These are phyloP conservation scores for Chytridium lagenaria DNA, from an alignment of 371 early-diverging fungal species.

Conservation along the genomic window DNA sequence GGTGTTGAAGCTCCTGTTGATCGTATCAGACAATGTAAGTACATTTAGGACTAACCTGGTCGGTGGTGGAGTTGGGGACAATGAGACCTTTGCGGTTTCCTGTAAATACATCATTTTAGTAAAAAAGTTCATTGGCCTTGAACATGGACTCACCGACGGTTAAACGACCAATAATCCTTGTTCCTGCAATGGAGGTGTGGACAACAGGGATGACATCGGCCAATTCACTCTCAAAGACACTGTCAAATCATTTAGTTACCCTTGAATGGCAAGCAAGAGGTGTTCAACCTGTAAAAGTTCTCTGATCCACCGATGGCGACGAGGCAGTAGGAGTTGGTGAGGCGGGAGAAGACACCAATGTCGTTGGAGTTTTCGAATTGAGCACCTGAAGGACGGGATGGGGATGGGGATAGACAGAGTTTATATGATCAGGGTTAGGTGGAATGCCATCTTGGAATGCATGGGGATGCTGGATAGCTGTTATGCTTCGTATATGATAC, in stretches of 20 bases:
- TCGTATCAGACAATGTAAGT: background rate
- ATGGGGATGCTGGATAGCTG: too few relatives aligned
- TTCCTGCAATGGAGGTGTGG: conserved; percentile 98
- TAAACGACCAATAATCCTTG: conserved; percentile 96
- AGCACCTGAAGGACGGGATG: conserved; percentile 56
- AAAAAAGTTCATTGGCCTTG: background rate
- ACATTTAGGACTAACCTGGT: conserved; percentile 69
- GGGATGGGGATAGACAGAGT: background rate
- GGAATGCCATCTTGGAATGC: too few relatives aligned
- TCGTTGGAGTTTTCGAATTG: conserved; percentile 99
- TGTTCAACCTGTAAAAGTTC: conserved; percentile 89
- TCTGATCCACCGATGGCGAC: conserved; percentile 98
- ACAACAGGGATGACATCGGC: conserved; percentile 98
- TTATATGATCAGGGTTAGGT: too few relatives aligned
- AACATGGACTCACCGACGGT: conserved; percentile 71
- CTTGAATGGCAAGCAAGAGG: background rate
- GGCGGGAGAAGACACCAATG: conserved; percentile 97
- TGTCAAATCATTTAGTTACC: conserved; percentile 38
- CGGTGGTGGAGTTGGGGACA: conserved; percentile 97
- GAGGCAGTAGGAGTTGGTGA: conserved; percentile 99
- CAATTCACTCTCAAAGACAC: conserved; percentile 95
- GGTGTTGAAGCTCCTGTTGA: conserved; percentile 90
- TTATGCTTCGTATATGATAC: too few relatives aligned
- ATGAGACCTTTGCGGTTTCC: conserved; percentile 97
- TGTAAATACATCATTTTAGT: conserved; percentile 24